A percentile compares a stretch with the other conserved stretches of the same genome.
Evolutionary conservation across 805 yeast genomes (phyloP).

Genomic region (Yarrowia keelungensis): DNA sequence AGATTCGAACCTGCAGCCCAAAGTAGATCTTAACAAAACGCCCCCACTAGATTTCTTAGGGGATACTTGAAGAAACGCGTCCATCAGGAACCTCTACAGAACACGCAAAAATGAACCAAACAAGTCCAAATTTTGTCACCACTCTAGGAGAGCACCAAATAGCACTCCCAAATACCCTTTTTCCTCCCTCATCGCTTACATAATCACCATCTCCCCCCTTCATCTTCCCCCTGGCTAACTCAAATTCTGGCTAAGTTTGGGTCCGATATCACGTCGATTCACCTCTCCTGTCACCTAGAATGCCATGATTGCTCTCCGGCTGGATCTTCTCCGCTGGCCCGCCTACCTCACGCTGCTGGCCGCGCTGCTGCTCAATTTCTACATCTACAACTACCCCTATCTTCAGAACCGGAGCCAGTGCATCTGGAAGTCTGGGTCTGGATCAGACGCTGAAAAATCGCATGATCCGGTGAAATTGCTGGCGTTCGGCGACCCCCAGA

Average conservation of each 20-base stretch:
- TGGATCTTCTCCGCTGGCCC: slow-evolving; percentile 31
- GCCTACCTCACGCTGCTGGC: slow-evolving; percentile 19
- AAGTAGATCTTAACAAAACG: too few relatives aligned
- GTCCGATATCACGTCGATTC: not conserved
- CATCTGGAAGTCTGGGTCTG: not conserved
- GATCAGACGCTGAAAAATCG: not conserved
- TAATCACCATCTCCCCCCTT: too few relatives aligned
- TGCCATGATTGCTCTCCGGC: slow-evolving; percentile 32
- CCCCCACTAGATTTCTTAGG: too few relatives aligned
- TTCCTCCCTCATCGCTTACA: too few relatives aligned
- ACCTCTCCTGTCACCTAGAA: not conserved
- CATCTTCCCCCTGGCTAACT: slow-evolving; percentile 11
- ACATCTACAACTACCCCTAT: slow-evolving; percentile 37
- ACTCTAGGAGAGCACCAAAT: too few relatives aligned
- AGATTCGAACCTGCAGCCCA: too few relatives aligned
- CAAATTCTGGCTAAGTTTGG: slow-evolving; percentile 10
- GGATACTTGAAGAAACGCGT: too few relatives aligned
- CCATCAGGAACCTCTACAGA: too few relatives aligned
- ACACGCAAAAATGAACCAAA: too few relatives aligned
- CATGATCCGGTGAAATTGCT: slow-evolving; percentile 58
- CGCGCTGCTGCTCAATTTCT: slow-evolving; percentile 30
- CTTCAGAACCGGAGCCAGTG: not conserved
- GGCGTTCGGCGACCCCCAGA: slow-evolving; percentile 96
- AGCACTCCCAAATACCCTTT: too few relatives aligned
- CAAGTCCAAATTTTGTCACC: too few relatives aligned